Percentiles rank a stretch among this genome's conserved stretches.
Conservation (phyloP, 441 rosid genomes). For the Croton laevigatus region DNA sequence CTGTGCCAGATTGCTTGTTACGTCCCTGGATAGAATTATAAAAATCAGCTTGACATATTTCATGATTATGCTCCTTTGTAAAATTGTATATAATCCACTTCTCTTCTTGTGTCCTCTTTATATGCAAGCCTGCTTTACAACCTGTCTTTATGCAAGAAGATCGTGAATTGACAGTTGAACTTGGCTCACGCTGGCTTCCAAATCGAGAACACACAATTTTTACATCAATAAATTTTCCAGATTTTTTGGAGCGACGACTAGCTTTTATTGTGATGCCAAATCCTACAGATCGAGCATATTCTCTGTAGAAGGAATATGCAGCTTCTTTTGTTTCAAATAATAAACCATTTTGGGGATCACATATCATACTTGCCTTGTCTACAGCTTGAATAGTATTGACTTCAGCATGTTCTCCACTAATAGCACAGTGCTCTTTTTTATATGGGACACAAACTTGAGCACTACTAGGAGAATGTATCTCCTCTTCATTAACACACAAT, state of each 20-base stretch:
- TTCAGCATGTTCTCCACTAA: slow-evolving; percentile 24
- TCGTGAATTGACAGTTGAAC: slow-evolving; percentile 34
- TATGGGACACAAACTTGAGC: slow-evolving; percentile 28
- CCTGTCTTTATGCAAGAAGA: slow-evolving; percentile 55
- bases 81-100: slow-evolving; percentile 55
- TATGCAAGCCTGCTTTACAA: slow-evolving; percentile 67
- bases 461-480: slow-evolving; percentile 27
- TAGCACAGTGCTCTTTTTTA: slow-evolving; percentile 19
- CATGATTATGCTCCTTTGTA: slow-evolving; percentile 64
- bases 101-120: slow-evolving; percentile 59
- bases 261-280: slow-evolving; percentile 59
- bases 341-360: slow-evolving; percentile 41
- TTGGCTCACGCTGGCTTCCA: slow-evolving; percentile 48
- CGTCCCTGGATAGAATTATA: slow-evolving; percentile 37
- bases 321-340: slow-evolving; percentile 59
- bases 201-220: slow-evolving; percentile 61
- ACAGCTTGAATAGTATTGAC: slow-evolving; percentile 7
- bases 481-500: slow-evolving; percentile 31
- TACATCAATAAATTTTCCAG: slow-evolving; percentile 62
- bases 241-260: slow-evolving; percentile 58
- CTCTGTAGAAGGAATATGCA: slow-evolving; percentile 58
- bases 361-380: slow-evolving; percentile 12
- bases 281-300: slow-evolving; percentile 55
- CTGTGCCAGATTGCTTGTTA: slow-evolving; percentile 36
- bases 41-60: slow-evolving; percentile 51